Evolutionary conservation across 805 yeast species (phyloP).

Genomic region (Candida odintsovae): DNA sequence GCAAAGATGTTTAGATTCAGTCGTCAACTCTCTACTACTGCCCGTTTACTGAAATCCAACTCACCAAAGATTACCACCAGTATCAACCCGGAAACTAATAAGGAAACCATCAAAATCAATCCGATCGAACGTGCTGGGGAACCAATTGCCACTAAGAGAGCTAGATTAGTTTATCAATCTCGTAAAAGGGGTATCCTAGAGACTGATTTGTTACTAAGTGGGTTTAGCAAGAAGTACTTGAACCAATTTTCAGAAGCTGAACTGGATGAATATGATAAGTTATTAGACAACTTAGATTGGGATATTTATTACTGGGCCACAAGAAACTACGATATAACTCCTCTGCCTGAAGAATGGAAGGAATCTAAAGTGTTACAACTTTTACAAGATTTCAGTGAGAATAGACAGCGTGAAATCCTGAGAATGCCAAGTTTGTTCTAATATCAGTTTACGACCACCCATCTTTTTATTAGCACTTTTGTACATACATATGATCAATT

Average conservation of each 20-base stretch:
- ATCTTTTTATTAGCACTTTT: neutral
- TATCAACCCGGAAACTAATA: slow-evolving; percentile 11
- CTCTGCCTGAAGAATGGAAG: slow-evolving; percentile 85
- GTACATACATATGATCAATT: neutral
- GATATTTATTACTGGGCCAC: slow-evolving; percentile 99
- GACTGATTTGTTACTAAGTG: slow-evolving; percentile 77
- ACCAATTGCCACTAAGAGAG: slow-evolving; percentile 64
- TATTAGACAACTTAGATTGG: slow-evolving; percentile 97
- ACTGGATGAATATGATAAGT: slow-evolving; percentile 76
- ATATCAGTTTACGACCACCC: neutral
- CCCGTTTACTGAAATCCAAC: slow-evolving; percentile 4
- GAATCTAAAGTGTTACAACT: slow-evolving; percentile 53
- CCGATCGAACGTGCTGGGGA: slow-evolving; percentile 80
- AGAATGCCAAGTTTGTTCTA: slow-evolving; percentile 72
- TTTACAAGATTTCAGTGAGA: slow-evolving; percentile 70
- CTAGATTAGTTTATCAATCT: slow-evolving; percentile 86
- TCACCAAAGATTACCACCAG: slow-evolving; percentile 20
- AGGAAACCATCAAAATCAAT: slow-evolving; percentile 40
- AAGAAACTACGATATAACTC: slow-evolving; percentile 70
- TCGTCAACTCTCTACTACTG: neutral
- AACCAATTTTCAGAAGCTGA: slow-evolving; percentile 52
- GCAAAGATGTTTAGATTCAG: neutral
- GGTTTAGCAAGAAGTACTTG: slow-evolving; percentile 78
- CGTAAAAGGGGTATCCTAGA: slow-evolving; percentile 95
- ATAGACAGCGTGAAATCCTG: slow-evolving; percentile 63